A percentile compares a stretch with the other conserved stretches of the same genome.
phyloP scores from a whole-genome alignment of 1,284 basidiomycete genomes.

The Phellopilus nigrolimitatus region DNA sequence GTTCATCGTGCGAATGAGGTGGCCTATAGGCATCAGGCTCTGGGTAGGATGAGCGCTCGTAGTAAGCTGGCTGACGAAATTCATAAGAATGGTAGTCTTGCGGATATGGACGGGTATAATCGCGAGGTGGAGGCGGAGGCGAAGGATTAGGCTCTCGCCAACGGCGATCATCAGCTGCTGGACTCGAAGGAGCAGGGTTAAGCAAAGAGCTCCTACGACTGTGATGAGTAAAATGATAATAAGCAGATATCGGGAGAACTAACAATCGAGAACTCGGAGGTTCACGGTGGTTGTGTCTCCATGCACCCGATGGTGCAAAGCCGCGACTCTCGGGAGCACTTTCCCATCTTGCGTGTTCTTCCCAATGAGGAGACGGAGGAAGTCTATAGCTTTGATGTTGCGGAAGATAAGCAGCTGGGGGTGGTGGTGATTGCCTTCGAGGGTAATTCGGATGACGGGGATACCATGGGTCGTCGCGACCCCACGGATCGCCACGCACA shows the following conservation, averaged over 20 bases:
- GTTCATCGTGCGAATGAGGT: slow-evolving; percentile 4
- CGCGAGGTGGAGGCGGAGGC: slow-evolving; percentile 1
- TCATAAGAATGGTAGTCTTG: slow-evolving; percentile 8
- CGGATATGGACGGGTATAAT: neutral
- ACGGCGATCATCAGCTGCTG: slow-evolving; percentile 1
- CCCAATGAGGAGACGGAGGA: slow-evolving; percentile 13
- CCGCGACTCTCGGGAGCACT: slow-evolving; percentile 4
- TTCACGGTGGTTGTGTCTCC: slow-evolving; percentile 55
- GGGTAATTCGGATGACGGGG: slow-evolving; percentile 1
- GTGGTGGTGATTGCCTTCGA: slow-evolving; percentile 29
- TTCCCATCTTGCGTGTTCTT: slow-evolving; percentile 42
- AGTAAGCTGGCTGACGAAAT: neutral
- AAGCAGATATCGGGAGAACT: slow-evolving; percentile 19
- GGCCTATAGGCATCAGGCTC: slow-evolving; percentile 2
- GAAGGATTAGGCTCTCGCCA: slow-evolving; percentile 4
- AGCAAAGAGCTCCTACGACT: slow-evolving; percentile 1
- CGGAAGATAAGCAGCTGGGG: slow-evolving; percentile 31
- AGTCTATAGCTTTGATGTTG: slow-evolving; percentile 28
- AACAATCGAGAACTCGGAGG: slow-evolving; percentile 20
- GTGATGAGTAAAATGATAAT: slow-evolving; percentile 7
- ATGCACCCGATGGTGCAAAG: slow-evolving; percentile 64
- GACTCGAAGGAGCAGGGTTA: slow-evolving; percentile 8
- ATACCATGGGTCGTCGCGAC: slow-evolving; percentile 4
- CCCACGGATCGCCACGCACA: slow-evolving; percentile 5
- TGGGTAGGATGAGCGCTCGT: slow-evolving; percentile 4